These are phyloP conservation scores for Mariannaea elegans DNA, from an alignment of 2,329 filamentous ascomycete species.

Conservation along the genomic window DNA sequence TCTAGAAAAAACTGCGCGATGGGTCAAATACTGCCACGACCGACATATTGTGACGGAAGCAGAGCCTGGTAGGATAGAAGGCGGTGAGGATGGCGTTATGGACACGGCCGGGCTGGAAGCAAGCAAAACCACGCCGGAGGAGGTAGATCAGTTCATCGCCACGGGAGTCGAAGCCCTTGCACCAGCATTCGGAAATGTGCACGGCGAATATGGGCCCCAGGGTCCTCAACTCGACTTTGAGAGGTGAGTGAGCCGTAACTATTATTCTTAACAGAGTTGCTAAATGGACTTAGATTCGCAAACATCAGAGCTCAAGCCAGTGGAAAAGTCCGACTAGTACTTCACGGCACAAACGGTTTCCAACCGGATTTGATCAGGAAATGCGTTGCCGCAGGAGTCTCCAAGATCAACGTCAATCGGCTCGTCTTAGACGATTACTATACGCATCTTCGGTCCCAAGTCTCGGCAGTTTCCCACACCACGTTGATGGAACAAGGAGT, in stretches of 20 bases:
- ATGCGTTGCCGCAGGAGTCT: slow-evolving; percentile 61
- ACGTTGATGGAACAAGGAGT: neutral
- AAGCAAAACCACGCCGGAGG: slow-evolving; percentile 70
- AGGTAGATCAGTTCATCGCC: slow-evolving; percentile 74
- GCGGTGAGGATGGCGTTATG: slow-evolving; percentile 72
- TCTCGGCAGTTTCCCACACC: neutral
- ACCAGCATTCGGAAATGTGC: slow-evolving; percentile 80
- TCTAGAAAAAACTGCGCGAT: slow-evolving; percentile 46
- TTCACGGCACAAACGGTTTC: slow-evolving; percentile 68
- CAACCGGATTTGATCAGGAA: slow-evolving; percentile 56
- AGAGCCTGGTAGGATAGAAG: slow-evolving; percentile 42
- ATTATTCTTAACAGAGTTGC: no score
- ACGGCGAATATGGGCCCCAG: slow-evolving; percentile 74
- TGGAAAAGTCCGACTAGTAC: slow-evolving; percentile 54
- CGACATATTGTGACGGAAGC: slow-evolving; percentile 13
- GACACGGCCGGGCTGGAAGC: slow-evolving; percentile 61
- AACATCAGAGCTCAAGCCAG: slow-evolving; percentile 42
- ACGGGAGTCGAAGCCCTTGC: slow-evolving; percentile 79
- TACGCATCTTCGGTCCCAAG: slow-evolving; percentile 1
- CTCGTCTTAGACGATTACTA: slow-evolving; percentile 51
- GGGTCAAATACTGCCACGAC: slow-evolving; percentile 10
- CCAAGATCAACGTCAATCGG: slow-evolving; percentile 68
- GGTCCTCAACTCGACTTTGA: slow-evolving; percentile 68
- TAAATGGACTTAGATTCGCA: slow-evolving; percentile 45
- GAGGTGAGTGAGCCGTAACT: neutral